These are phyloP conservation scores for Passiflora organensis DNA, from an alignment of 345 rosid genomes.

Conservation along the genomic window DNA sequence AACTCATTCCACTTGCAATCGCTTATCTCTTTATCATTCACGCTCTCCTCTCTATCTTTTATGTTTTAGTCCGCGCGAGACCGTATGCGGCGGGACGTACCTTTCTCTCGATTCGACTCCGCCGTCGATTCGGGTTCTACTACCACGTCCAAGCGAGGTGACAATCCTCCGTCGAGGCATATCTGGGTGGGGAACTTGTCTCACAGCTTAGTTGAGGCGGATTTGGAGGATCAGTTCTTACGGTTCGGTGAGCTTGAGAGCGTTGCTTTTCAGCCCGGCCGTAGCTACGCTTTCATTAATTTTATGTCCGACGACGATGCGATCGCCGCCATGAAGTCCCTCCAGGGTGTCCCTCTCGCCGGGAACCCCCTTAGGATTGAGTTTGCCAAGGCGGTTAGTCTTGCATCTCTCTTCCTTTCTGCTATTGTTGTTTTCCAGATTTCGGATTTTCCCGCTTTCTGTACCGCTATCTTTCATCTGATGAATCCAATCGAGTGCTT, in stretches of 20 bases:
- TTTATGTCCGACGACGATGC: constrained; percentile 64
- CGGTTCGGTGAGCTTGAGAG: constrained; percentile 74
- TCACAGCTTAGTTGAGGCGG: constrained; percentile 48
- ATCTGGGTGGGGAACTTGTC: constrained; percentile 92
- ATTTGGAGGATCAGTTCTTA: constrained; percentile 44
- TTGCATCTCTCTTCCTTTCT: constrained; percentile 16
- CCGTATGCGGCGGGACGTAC: constrained; percentile 32
- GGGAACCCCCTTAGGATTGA: constrained; percentile 88
- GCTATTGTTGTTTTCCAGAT: constrained; percentile 3
- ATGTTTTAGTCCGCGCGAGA: constrained; percentile 20
- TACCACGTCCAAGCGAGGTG: constrained; percentile 23
- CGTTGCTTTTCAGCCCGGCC: constrained; percentile 73
- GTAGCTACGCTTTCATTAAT: constrained; percentile 81
- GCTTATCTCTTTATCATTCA: no score
- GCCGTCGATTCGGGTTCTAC: constrained; percentile 3
- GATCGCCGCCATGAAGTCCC: constrained; percentile 58
- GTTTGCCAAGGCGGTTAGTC: constrained; percentile 99
- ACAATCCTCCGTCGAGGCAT: constrained; percentile 78
- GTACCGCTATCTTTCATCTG: constrained; percentile 11
- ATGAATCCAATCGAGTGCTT: constrained; percentile 13
- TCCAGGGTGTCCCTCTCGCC: constrained; percentile 68
- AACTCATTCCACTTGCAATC: no score
- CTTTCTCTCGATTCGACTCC: constrained; percentile 30
- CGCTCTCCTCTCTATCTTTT: no score
- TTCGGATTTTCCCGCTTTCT: constrained; percentile 4